Conservation (phyloP, 2,329 filamentous ascomycete species). For the Colletotrichum destructivum region DNA sequence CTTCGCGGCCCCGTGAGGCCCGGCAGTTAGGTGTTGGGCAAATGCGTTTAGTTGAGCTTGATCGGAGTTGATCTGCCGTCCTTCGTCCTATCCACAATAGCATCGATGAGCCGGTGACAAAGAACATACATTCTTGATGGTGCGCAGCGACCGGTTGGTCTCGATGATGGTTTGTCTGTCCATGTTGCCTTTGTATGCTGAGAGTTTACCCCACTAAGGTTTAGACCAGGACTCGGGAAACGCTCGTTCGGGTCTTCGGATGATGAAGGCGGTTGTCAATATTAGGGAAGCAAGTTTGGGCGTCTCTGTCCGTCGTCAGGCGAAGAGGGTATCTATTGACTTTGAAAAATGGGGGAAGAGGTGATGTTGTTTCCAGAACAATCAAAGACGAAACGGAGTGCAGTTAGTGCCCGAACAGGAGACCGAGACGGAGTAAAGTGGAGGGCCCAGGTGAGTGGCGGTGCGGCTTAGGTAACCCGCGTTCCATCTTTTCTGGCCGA, state of each 20-base stretch:
- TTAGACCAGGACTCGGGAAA: constrained; percentile 4
- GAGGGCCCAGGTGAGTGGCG: constrained; percentile 36
- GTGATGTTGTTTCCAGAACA: constrained; percentile 39
- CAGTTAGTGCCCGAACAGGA: constrained; percentile 29
- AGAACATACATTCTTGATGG: constrained; percentile 83
- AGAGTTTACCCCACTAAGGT: constrained; percentile 14
- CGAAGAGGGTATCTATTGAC: not conserved
- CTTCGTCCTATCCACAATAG: not conserved
- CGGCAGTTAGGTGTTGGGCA: constrained; percentile 6
- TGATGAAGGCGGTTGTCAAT: not conserved
- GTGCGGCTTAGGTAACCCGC: constrained; percentile 38
- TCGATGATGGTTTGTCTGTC: constrained; percentile 74
- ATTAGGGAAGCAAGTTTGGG: not conserved
- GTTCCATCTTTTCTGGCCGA: constrained; percentile 3
- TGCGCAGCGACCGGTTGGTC: constrained; percentile 88
- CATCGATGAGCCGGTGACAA: not conserved
- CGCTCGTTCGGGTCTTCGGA: not conserved
- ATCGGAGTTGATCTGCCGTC: not conserved
- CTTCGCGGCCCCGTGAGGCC: constrained; percentile 17
- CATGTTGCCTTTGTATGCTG: constrained; percentile 43
- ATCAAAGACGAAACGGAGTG: constrained; percentile 28
- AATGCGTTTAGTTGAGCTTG: constrained; percentile 10
- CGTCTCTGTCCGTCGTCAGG: constrained; percentile 6
- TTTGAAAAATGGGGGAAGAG: constrained; percentile 14
- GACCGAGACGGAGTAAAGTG: constrained; percentile 35